A percentile compares a stretch with the other conserved stretches of the same genome.
phyloP scores from a whole-genome alignment of 352 stramenopile genomes.

The Pythium pyrilobum region DNA sequence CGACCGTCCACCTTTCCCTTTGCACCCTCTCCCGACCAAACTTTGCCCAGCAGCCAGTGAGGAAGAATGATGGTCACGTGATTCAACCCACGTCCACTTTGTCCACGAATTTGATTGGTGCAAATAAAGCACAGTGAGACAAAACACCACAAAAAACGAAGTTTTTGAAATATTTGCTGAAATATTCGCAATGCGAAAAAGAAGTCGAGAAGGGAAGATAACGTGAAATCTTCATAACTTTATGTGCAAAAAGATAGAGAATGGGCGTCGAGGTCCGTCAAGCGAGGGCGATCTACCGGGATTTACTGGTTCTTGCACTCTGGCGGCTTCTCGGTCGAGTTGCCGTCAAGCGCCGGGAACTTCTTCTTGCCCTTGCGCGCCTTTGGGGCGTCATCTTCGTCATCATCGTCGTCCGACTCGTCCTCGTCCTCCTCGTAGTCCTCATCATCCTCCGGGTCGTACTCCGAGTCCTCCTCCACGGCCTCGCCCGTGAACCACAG shows the following conservation, averaged over 20 bases:
- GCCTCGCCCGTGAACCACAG: slow-evolving; percentile 85
- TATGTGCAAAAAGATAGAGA: slow-evolving; percentile 25
- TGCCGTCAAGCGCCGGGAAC: slow-evolving; percentile 62
- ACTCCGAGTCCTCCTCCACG: slow-evolving; percentile 76
- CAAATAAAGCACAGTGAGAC: too few relatives aligned
- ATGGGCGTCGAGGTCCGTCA: background rate
- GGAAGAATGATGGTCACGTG: slow-evolving; percentile 2
- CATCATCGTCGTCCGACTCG: slow-evolving; percentile 59
- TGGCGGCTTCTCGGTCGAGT: slow-evolving; percentile 76
- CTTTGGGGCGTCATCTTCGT: slow-evolving; percentile 51
- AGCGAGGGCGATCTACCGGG: background rate
- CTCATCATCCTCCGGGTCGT: slow-evolving; percentile 73
- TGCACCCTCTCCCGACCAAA: background rate
- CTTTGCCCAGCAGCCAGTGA: background rate
- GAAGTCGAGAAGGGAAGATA: background rate
- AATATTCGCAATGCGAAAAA: background rate
- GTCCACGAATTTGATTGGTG: too few relatives aligned
- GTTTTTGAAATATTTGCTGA: background rate
- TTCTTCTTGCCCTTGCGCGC: slow-evolving; percentile 65
- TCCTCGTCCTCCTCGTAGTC: slow-evolving; percentile 54
- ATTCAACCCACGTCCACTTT: background rate
- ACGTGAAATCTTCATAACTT: slow-evolving; percentile 22
- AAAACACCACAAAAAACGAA: too few relatives aligned
- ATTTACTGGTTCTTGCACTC: slow-evolving; percentile 90
- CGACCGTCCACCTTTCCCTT: too few relatives aligned